Base-by-base conservation (phyloP, 331 rosid species). In the Malus hybrid region DNA sequence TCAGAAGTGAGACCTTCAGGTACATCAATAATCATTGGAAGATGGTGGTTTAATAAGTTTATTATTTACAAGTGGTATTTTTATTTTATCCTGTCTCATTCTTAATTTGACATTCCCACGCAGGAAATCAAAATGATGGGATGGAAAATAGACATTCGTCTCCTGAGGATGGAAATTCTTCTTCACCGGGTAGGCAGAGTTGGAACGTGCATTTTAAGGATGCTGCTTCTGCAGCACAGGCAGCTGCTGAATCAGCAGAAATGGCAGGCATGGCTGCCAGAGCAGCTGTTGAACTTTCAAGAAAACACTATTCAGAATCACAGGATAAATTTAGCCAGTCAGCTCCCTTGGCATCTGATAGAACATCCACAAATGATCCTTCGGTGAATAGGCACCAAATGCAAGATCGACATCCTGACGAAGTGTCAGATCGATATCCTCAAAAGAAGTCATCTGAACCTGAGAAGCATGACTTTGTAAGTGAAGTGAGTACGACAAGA, bases 241-340 rank as follows among this genome's bases (percentile, higher is more conserved):
- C 93, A 64, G 99, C 99, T 70, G 97, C 99, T 70, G 97, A 92
- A 83, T 90, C 99, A 74, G 99, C 99, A 6, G 97, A 95, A 78
- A 89, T 22, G 50, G 99, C 99, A 58, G 87, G 93, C 81, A 73
- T 87, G 86, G 99, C 99, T 80, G 99, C 99, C 68, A 86, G 97
- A 82, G 99, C 99, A 82, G 99, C 99, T 79, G 99, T 93, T 20
- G 97, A 90, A 78, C 90, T 92, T 76, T 88, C 97, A 74, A 92
- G 84, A 86, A 89, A 92, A 78, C 65, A 78, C 72, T 86, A 96
- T 70, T 79, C 81, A 64, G 93, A 81, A 76, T 83, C 87, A n/a
- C 86, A 24, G 46, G 68, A 73, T 66, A 87, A 68, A 73, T 74
- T 29, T 77, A 58, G 66, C 68, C 82, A 55, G 46, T 73, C 90